Evolutionary conservation across 2,329 filamentous ascomycete genomes (phyloP), one percentile per base, ranked within the genome.

Genomic region (Magnaporthiopsis incrustans): DNA sequence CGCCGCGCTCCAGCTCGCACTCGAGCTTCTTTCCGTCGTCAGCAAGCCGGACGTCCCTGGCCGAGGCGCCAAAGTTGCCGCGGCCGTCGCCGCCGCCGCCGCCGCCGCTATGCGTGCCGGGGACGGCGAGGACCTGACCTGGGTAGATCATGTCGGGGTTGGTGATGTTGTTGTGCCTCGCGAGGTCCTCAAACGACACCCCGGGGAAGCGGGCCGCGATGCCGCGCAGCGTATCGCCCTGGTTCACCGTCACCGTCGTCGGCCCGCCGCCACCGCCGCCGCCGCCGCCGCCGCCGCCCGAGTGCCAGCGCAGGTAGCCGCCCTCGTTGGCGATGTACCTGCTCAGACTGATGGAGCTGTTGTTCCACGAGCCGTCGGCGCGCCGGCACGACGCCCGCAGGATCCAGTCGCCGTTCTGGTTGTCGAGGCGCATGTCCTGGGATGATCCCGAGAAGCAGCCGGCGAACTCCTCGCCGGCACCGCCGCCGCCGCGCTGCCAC

Each of bases 131-230:
- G 2, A 70, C 71, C 69, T 79, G 77, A 2, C 77, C 77, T 0
- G 77, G 77, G 65, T 77, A 77, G 65, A 79, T 79, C 69, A 77
- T 65, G 58, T 79, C 77, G 7, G 77, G 75, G 68, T 79, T 78
- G 64, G 67, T 6, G 64, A 79, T 75, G 67, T 71, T 71, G 67
- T 79, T 79, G 44, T 70, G 70, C 26, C 74, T 69, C 12, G 75
- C 76, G 53, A 79, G 73, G 30, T 78, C 77, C 44, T 79, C 74
- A 50, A 73, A 78, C 22, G 70, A 71, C 60, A 69, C 68, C 3
- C 35, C 35, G 62, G 70, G 69, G 61, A 73, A 73, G 2, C 71
- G 71, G 14, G 66, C 67, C 4, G 73, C 77, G 38, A 79, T 79
- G 25, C 69, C 69, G 12, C 77, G 73, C 8, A 79, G 74, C 3